Conservation (phyloP, 2,329 filamentous ascomycete genomes). For the Penicillium sp. region DNA sequence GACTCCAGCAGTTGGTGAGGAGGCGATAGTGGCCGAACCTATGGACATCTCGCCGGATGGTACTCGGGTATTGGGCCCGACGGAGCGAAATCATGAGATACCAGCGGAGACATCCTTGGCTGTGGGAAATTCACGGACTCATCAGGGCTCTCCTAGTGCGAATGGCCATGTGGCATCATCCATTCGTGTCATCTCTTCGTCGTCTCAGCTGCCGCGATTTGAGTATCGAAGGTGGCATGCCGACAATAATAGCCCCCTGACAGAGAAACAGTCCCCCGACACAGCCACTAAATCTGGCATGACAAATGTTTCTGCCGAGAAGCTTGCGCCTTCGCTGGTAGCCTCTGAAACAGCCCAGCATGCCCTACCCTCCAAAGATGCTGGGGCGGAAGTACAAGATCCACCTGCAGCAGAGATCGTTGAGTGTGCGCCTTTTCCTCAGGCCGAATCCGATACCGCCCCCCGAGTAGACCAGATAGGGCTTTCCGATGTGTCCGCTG, state of each 20-base stretch:
- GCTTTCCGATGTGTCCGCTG: background rate
- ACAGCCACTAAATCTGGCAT: background rate
- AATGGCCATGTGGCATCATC: constrained; percentile 21
- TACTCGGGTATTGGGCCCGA: background rate
- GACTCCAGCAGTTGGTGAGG: background rate
- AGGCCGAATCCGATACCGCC: background rate
- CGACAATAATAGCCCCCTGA: constrained; percentile 10
- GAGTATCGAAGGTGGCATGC: constrained; percentile 36
- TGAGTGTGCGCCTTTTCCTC: background rate
- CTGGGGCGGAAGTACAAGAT: background rate
- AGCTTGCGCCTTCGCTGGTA: background rate
- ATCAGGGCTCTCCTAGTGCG: background rate
- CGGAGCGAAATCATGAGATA: background rate
- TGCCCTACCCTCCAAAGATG: background rate
- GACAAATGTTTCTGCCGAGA: background rate
- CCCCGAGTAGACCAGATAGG: background rate
- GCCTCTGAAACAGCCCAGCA: background rate
- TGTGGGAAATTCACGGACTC: background rate
- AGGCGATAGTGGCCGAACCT: background rate
- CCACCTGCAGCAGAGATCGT: background rate
- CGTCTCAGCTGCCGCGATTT: constrained; percentile 42
- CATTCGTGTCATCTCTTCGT: constrained; percentile 35
- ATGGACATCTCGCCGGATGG: background rate
- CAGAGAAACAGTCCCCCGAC: background rate
- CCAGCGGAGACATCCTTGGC: background rate